Evolutionary conservation across 805 yeast genomes (phyloP).

Genomic region (Yamadazyma insecticola): DNA sequence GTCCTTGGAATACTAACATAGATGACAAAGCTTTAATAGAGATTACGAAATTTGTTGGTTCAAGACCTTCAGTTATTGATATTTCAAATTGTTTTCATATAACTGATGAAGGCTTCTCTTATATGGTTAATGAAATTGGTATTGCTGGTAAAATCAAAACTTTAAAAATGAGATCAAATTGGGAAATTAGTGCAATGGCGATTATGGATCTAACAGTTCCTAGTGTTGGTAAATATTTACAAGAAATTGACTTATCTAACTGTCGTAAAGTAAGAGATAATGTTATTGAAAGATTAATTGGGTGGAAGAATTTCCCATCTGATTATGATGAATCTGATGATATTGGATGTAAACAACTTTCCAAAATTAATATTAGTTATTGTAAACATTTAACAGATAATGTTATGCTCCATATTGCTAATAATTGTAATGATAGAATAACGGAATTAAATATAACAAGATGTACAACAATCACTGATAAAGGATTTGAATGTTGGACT

Average conservation of each 20-base stretch:
- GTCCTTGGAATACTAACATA: slow-evolving; percentile 57
- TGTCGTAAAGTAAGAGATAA: slow-evolving; percentile 71
- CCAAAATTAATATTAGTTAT: slow-evolving; percentile 56
- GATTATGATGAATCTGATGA: slow-evolving; percentile 6
- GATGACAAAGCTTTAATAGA: slow-evolving; percentile 53
- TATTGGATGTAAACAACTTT: slow-evolving; percentile 58
- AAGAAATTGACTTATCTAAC: slow-evolving; percentile 62
- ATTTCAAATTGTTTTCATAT: slow-evolving; percentile 73
- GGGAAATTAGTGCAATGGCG: slow-evolving; percentile 80
- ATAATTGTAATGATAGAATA: slow-evolving; percentile 52
- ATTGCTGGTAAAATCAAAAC: slow-evolving; percentile 53
- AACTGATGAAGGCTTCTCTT: slow-evolving; percentile 70
- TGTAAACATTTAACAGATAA: slow-evolving; percentile 73
- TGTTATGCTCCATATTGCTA: slow-evolving; percentile 58
- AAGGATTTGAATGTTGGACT: slow-evolving; percentile 66
- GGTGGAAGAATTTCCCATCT: slow-evolving; percentile 33
- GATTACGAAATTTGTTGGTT: slow-evolving; percentile 67
- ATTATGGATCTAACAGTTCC: slow-evolving; percentile 73
- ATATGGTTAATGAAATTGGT: slow-evolving; percentile 67
- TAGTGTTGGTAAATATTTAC: slow-evolving; percentile 54
- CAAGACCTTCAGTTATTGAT: slow-evolving; percentile 57
- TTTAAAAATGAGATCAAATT: slow-evolving; percentile 61
- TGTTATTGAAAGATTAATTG: slow-evolving; percentile 65
- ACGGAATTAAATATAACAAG: slow-evolving; percentile 60
- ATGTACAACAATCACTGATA: slow-evolving; percentile 74